Conservation (phyloP, 805 yeast genomes). For the Cyberlindnera maritima region DNA sequence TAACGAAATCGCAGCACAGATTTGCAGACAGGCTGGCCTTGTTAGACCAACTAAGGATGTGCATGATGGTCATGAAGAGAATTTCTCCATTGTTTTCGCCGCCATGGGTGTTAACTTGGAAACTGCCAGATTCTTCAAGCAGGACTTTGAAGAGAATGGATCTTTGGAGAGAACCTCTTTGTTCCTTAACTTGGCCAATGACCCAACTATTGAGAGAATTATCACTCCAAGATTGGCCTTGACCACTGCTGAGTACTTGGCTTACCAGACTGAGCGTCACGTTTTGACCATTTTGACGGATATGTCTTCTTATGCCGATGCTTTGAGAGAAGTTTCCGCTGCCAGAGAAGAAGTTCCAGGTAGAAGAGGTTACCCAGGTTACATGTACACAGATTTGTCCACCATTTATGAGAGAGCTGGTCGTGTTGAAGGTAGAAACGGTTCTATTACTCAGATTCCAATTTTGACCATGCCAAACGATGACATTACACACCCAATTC, state of each 20-base stretch:
- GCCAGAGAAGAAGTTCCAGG: slow-evolving; percentile 99
- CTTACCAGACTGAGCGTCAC: slow-evolving; percentile 99
- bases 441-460: slow-evolving; percentile 98
- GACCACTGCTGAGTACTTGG: slow-evolving; percentile 97
- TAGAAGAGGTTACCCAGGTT: slow-evolving; percentile 99
- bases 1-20: slow-evolving; percentile 99
- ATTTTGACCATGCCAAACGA: slow-evolving; percentile 99
- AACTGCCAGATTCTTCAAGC: slow-evolving; percentile 97
- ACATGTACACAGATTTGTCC: slow-evolving; percentile 99
- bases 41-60: slow-evolving; percentile 99
- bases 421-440: slow-evolving; percentile 99
- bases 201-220: slow-evolving; percentile 99
- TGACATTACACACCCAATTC: slow-evolving; percentile 99
- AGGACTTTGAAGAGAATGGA: slow-evolving; percentile 99
- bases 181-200: slow-evolving; percentile 96
- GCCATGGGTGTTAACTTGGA: slow-evolving; percentile 99
- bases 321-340: slow-evolving; percentile 98
- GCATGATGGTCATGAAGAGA: slow-evolving; percentile 99
- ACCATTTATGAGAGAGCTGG: slow-evolving; percentile 99
- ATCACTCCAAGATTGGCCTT: slow-evolving; percentile 98
- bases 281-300: slow-evolving; percentile 97
- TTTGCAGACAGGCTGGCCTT: slow-evolving; percentile 98
- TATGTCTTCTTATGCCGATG: slow-evolving; percentile 99
- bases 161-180: slow-evolving; percentile 96
- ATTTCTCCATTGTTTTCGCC: slow-evolving; percentile 97